Conservation (phyloP, 495 filamentous ascomycete genomes). For the Penicillium lagena region DNA sequence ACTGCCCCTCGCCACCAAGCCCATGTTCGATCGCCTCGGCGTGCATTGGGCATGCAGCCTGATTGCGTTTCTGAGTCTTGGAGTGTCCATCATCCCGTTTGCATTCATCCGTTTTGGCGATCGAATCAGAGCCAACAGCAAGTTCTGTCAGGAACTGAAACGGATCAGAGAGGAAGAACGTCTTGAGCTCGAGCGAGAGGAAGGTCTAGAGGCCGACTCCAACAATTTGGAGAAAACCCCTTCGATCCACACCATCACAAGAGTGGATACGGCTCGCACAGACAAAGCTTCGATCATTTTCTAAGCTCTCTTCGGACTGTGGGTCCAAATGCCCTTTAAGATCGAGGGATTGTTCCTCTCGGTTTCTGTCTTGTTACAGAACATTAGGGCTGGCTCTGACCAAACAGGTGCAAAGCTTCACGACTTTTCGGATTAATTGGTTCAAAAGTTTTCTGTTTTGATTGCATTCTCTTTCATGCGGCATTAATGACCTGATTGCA, state of each 20-base stretch:
- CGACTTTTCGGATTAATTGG: background rate
- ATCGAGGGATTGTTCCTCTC: background rate
- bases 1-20: conserved; percentile 33
- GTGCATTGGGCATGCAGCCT: conserved; percentile 37
- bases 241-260: conserved; percentile 5
- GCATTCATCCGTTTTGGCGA: conserved; percentile 30
- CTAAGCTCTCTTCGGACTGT: too few relatives aligned
- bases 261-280: conserved; percentile 18
- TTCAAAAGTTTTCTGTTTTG: conserved; percentile 6
- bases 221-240: conserved; percentile 7
- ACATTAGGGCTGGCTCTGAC: too few relatives aligned
- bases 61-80: conserved; percentile 33
- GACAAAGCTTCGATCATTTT: background rate
- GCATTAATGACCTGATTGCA: too few relatives aligned
- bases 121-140: conserved; percentile 27
- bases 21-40: conserved; percentile 34
- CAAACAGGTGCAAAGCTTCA: background rate
- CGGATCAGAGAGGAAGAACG: conserved; percentile 20
- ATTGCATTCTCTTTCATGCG: background rate
- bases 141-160: conserved; percentile 35
- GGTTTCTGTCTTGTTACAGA: background rate
- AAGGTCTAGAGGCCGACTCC: conserved; percentile 2
- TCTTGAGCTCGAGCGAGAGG: conserved; percentile 13
- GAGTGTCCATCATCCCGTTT: conserved; percentile 28
- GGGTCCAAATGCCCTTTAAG: too few relatives aligned